A percentile compares a stretch with the other conserved stretches of the same genome.
phyloP scores from a whole-genome alignment of 371 early-diverging fungal species.

The Apophysomyces trapeziformis region DNA sequence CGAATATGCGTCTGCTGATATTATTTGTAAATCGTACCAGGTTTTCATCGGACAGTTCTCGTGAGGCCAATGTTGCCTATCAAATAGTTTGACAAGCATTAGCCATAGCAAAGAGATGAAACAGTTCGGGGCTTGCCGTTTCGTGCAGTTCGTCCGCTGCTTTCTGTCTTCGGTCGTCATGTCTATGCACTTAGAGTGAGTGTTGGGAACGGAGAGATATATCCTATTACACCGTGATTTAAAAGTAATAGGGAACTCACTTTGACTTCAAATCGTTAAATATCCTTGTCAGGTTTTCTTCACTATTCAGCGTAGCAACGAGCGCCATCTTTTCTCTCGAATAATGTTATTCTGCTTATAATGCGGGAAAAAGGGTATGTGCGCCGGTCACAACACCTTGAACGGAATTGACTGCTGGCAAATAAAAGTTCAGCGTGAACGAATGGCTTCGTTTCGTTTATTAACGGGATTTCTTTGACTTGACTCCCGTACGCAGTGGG shows the following conservation, averaged over 20 bases:
- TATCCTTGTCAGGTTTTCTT: conserved; percentile 54
- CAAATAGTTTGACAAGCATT: conserved; percentile 1
- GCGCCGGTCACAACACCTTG: conserved; percentile 11
- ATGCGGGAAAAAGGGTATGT: conserved; percentile 1
- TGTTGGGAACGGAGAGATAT: too few species aligned
- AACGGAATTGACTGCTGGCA: conserved; percentile 6
- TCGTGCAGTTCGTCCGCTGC: conserved; percentile 66
- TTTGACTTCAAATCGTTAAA: conserved; percentile 57
- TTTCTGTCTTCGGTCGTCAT: conserved; percentile 59
- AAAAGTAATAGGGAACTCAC: conserved; percentile 23
- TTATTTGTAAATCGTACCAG: conserved; percentile 75
- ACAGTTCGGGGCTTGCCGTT: conserved; percentile 34
- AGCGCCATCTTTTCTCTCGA: conserved; percentile 34
- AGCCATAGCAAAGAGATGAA: not conserved
- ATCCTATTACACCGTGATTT: too few species aligned
- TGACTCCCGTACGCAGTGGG: not conserved
- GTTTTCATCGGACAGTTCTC: conserved; percentile 72
- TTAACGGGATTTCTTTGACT: not conserved
- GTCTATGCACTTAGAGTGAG: conserved; percentile 30
- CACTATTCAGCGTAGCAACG: conserved; percentile 51
- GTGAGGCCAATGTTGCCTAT: conserved; percentile 64
- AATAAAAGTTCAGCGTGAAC: conserved; percentile 9
- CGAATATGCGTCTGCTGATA: conserved; percentile 76
- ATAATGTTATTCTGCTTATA: conserved; percentile 1
- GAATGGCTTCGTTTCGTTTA: conserved; percentile 3